Conservation (phyloP, 2,329 filamentous ascomycete species). For the Diaporthe vexans region DNA sequence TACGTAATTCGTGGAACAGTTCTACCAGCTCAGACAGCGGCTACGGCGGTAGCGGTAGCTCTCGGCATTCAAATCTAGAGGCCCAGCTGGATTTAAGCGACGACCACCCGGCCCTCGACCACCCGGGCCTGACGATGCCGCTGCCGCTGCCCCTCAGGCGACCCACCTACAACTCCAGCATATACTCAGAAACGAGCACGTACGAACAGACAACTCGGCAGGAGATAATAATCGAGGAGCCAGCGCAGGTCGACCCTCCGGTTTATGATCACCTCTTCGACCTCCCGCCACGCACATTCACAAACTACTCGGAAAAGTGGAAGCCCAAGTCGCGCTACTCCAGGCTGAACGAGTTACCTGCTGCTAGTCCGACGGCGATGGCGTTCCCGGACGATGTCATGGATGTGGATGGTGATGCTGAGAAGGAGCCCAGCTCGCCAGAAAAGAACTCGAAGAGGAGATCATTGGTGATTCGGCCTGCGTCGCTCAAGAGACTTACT, state of each 20-base stretch:
- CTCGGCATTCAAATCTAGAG: background rate
- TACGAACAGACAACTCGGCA: background rate
- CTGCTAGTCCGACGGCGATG: conserved; percentile 15
- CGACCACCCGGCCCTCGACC: background rate
- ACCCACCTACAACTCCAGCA: conserved; percentile 31
- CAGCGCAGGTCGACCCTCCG: background rate
- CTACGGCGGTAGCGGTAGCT: conserved; percentile 30
- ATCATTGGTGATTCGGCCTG: background rate
- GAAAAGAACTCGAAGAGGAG: conserved; percentile 2
- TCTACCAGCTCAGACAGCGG: conserved; percentile 39
- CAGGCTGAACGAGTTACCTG: conserved; percentile 36
- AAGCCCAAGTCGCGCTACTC: conserved; percentile 36
- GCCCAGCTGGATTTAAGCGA: background rate
- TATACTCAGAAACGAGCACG: conserved; percentile 20
- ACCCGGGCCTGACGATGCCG: background rate
- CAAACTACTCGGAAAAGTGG: conserved; percentile 9
- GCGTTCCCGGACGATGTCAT: conserved; percentile 12
- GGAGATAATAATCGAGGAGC: conserved; percentile 2
- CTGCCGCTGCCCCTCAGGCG: background rate
- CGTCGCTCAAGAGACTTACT: background rate
- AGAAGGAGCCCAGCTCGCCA: background rate
- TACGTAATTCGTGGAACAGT: conserved; percentile 31
- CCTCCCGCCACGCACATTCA: conserved; percentile 20
- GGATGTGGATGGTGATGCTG: background rate
- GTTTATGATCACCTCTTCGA: conserved; percentile 16